These are phyloP conservation scores for Pachysolen tannophilus DNA, from an alignment of 805 yeast genomes.

Conservation along the genomic window DNA sequence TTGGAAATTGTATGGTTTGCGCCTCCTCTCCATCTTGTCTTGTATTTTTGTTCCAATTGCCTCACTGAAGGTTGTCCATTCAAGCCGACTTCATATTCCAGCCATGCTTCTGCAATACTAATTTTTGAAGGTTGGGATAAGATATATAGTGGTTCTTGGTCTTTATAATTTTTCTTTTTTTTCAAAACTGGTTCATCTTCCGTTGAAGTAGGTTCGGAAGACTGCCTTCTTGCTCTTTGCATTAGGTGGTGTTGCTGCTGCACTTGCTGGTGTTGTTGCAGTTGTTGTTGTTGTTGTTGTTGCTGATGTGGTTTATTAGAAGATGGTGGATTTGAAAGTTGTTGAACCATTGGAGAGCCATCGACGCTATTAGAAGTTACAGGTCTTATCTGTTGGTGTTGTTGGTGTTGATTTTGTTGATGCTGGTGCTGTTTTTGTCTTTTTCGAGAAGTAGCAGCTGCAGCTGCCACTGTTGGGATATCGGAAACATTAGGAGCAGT, in stretches of 20 bases:
- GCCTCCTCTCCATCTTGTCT: slow-evolving; percentile 32
- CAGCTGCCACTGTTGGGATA: slow-evolving; percentile 12
- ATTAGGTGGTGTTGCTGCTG: slow-evolving; percentile 4
- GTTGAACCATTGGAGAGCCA: slow-evolving; percentile 9
- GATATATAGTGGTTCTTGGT: slow-evolving; percentile 11
- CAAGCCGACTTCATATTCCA: slow-evolving; percentile 30
- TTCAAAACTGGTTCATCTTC: slow-evolving; percentile 13
- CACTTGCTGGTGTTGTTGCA: slow-evolving; percentile 5
- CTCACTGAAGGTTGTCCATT: slow-evolving; percentile 32
- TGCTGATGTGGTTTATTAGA: slow-evolving; percentile 12
- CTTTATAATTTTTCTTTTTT: slow-evolving; percentile 11
- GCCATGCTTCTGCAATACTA: slow-evolving; percentile 12
- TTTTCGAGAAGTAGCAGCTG: slow-evolving; percentile 11
- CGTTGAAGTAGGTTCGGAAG: slow-evolving; percentile 5
- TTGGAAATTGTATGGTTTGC: slow-evolving; percentile 23
- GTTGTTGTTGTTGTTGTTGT: slow-evolving; percentile 6
- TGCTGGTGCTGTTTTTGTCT: slow-evolving; percentile 12
- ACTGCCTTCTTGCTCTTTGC: slow-evolving; percentile 4
- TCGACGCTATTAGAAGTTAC: slow-evolving; percentile 8
- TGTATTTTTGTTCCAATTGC: slow-evolving; percentile 30
- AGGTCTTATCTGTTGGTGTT: not conserved
- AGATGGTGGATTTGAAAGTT: slow-evolving; percentile 10
- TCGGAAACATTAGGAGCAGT: slow-evolving; percentile 12
- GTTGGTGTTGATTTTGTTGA: slow-evolving; percentile 6
- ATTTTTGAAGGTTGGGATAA: slow-evolving; percentile 9